Base-by-base conservation (phyloP, 169 alveolate genomes). In the Cystoisospora suis region DNA sequence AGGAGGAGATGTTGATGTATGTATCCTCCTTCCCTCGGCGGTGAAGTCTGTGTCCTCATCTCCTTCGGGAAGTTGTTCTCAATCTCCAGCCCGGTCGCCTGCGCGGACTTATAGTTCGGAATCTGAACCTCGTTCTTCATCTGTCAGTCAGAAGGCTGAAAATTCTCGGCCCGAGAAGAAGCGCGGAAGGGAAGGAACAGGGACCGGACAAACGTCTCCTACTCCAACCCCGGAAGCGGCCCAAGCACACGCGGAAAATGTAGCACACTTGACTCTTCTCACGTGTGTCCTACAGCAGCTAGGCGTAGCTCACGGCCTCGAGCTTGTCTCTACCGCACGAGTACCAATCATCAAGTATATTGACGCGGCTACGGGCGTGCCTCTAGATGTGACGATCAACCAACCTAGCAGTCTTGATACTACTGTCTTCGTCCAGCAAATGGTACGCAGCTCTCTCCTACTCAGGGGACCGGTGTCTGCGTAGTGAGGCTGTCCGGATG, bases 341-440 rank as follows among this genome's bases (percentile, higher is more conserved):
- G 95, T 93, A 27, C 95, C 95, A 23, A 93, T 93, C 15, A 69
- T 93, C 46, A 90, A 90, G 65, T 93, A 86, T 56, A 89, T 93
- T 2, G 95, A 93, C 86, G 88, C 93, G n/a, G 95, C 77, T 34
- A 81, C 92, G 12, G 92, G 95, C 49, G 88, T 93, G 53, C 88
- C 93, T 34, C 93, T 90, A 53, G 95, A 93, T 75, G 81, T 93
- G 20, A 65, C 93, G 38, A 44, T 93, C 56, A 90, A 86, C 42
- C 94, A 90, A 75, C 90, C 59, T 40, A 81, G 93, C 89, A 70
- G 92, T 40, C 75, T 90, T 5, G 89, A 70, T 9, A 93, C 95
- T 72, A 85, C 95, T 34, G 61, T 53, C 49, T 91, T 86, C 86
- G 88, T 90, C 38, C 27, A 38, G 47, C 77, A 53, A 27, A 58